phyloP scores from a whole-genome alignment of 768 basidiomycete genomes.

The Tylopilus felleus region DNA sequence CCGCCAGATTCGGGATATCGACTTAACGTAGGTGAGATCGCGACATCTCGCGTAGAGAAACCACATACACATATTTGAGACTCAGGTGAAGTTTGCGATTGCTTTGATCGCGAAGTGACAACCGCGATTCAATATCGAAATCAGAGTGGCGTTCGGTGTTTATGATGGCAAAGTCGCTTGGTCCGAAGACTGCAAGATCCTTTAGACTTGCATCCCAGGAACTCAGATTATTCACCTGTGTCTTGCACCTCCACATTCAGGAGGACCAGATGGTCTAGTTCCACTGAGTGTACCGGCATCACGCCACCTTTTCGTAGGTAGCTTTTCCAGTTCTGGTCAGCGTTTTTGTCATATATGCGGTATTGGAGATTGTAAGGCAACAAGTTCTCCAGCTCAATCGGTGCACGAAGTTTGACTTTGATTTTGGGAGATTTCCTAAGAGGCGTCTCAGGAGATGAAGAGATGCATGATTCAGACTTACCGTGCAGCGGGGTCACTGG shows the following conservation, averaged over 20 bases:
- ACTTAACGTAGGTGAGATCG: constrained; percentile 32
- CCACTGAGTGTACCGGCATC: constrained; percentile 96
- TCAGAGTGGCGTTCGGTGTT: constrained; percentile 91
- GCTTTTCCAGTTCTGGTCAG: constrained; percentile 90
- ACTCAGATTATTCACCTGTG: constrained; percentile 52
- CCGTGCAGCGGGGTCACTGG: constrained; percentile 52
- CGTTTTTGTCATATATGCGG: constrained; percentile 95
- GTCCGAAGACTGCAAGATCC: constrained; percentile 65
- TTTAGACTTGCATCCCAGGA: constrained; percentile 1
- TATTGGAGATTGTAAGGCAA: constrained; percentile 93
- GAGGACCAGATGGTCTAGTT: constrained; percentile 83
- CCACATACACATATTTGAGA: constrained; percentile 84
- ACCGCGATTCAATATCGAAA: constrained; percentile 72
- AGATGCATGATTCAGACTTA: constrained; percentile 29
- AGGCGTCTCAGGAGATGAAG: constrained; percentile 3
- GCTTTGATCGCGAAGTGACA: constrained; percentile 69
- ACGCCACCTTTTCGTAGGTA: constrained; percentile 90
- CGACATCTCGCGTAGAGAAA: not conserved
- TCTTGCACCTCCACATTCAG: constrained; percentile 91
- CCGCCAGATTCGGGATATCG: constrained; percentile 88
- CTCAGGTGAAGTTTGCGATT: constrained; percentile 76
- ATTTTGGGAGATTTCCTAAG: constrained; percentile 81
- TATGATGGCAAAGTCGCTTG: constrained; percentile 97
- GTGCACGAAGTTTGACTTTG: constrained; percentile 82
- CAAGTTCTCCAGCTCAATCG: constrained; percentile 93